Base-by-base conservation (phyloP, 2,329 filamentous ascomycete species). In the Penicillium sp. region DNA sequence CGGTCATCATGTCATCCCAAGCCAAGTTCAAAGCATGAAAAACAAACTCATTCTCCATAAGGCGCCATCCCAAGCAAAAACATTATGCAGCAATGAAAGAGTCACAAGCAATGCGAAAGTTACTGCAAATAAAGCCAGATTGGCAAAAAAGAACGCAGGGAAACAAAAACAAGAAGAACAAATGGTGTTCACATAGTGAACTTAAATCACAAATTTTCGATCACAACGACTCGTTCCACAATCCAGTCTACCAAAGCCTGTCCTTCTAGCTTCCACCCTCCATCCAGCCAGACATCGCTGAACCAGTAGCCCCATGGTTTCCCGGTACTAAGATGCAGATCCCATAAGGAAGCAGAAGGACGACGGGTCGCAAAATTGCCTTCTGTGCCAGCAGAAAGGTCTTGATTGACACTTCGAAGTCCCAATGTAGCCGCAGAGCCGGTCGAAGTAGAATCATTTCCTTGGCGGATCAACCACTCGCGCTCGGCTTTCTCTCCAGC, bases 401-500 rank as follows among this genome's bases (percentile, higher is more conserved):
- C 66, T n/a, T 57, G 62, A 25, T 72, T 73, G 33, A 70, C 63
- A 27, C 63, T 67, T 9, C 53, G 57, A 35, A 56, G 61, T 9
- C 61, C 55, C 12, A 62, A 44, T 2, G 62, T 57, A 6, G 64
- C 60, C 0, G 52, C 45, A 23, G 56, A 37, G 20, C 45, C 50
- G 29, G 29, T 60, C 3, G 49, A 46, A 15, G 56, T 61, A 1
- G 64, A 53, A 56, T 70, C 55, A 56, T 69, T 67, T 11, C 81
- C 82, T 73, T 92, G 87, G 47, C 81, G 81, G 63, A 84, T 81
- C 53, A 82, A 82, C 89, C 89, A 93, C 66, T 83, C 82, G 43
- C 79, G 79, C 76, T 92, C 89, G 1, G 89, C 89, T 64, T 87
- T 84, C 63, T 86, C 83, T 42, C 86, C 87, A 0, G 90, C 89